Evolutionary conservation across 148 eudicot genomes (phyloP).

Genomic region (Rhododendron simsii): DNA sequence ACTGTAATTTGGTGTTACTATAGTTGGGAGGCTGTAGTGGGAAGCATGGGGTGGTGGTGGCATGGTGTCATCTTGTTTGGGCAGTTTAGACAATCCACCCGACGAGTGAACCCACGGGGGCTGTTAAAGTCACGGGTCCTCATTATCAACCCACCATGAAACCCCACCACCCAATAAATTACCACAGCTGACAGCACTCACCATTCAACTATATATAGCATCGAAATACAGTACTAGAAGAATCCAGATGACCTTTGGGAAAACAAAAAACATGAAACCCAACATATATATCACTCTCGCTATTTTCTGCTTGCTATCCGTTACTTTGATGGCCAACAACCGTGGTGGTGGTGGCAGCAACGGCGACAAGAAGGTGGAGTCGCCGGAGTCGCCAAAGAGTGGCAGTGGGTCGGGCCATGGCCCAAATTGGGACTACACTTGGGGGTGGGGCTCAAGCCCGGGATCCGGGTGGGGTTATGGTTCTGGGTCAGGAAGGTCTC

Average conservation of each 20-base stretch:
- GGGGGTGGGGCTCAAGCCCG: conserved; percentile 78
- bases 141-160: background rate
- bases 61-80: background rate
- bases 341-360: background rate
- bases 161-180: background rate
- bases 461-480: conserved; percentile 69
- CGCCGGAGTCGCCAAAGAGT: conserved; percentile 17
- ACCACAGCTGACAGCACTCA: background rate
- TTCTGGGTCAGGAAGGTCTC: conserved; percentile 59
- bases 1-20: background rate
- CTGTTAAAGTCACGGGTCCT: background rate
- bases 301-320: conserved; percentile 22
- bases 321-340: conserved; percentile 5
- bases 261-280: background rate
- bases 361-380: conserved; percentile 10
- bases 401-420: conserved; percentile 60
- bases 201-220: background rate
- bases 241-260: background rate
- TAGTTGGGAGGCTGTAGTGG: background rate
- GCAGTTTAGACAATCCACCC: background rate
- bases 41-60: background rate
- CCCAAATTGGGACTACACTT: conserved; percentile 61
- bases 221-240: background rate
- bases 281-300: conserved; percentile 7
- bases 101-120: background rate